Evolutionary conservation across 2,329 filamentous ascomycete species (phyloP).

Genomic region (Tolypocladium tundrense): DNA sequence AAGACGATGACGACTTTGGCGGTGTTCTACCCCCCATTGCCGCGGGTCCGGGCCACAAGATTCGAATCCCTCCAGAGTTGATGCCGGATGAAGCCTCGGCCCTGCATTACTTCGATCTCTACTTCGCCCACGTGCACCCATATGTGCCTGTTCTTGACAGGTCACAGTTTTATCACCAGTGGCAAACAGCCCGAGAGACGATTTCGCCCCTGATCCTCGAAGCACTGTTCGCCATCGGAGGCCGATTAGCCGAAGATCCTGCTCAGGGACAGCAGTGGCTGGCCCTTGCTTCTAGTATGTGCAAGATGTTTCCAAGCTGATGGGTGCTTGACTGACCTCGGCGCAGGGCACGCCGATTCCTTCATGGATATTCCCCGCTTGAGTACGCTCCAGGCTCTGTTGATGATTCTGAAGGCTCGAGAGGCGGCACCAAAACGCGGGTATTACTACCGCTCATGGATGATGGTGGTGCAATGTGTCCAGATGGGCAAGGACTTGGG

Average conservation of each 20-base stretch:
- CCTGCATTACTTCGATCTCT: slow-evolving; percentile 79
- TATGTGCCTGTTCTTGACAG: slow-evolving; percentile 87
- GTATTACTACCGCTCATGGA: slow-evolving; percentile 97
- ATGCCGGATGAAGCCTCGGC: slow-evolving; percentile 84
- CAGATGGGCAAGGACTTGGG: slow-evolving; percentile 90
- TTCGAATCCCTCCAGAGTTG: slow-evolving; percentile 82
- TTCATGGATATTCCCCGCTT: slow-evolving; percentile 88
- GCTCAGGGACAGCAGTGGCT: slow-evolving; percentile 87
- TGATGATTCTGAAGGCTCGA: slow-evolving; percentile 81
- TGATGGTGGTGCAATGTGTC: slow-evolving; percentile 83
- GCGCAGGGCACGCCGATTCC: slow-evolving; percentile 71
- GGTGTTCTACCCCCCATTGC: slow-evolving; percentile 58
- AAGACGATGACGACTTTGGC: slow-evolving; percentile 65
- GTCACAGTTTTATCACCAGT: slow-evolving; percentile 75
- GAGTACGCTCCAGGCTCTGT: slow-evolving; percentile 82
- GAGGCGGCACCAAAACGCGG: slow-evolving; percentile 88
- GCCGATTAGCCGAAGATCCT: slow-evolving; percentile 72
- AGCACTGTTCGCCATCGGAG: slow-evolving; percentile 82
- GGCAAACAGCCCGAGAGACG: slow-evolving; percentile 69
- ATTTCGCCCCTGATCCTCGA: slow-evolving; percentile 86
- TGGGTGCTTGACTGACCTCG: background rate
- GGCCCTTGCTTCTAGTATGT: slow-evolving; percentile 69
- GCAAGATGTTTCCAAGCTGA: background rate
- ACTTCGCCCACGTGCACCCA: slow-evolving; percentile 82
- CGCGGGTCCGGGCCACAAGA: slow-evolving; percentile 60